Percentiles rank a stretch among this genome's conserved stretches.
phyloP scores from a whole-genome alignment of 345 rosid species.

The Geranium rotundifolium region DNA sequence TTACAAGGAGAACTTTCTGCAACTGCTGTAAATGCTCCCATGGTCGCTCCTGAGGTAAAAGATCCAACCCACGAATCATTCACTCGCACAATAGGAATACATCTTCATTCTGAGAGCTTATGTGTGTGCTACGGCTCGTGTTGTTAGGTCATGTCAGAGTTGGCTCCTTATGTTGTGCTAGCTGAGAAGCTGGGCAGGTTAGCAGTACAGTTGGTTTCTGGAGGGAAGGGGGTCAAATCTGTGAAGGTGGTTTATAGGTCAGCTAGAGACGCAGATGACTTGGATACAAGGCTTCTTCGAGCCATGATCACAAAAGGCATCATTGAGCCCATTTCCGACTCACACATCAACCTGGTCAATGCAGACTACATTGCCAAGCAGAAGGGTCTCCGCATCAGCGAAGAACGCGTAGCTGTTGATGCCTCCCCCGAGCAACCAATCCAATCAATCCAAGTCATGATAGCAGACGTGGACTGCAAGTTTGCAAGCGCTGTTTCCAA shows the following conservation, averaged over 20 bases:
- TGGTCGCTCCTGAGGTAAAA: slow-evolving; percentile 53
- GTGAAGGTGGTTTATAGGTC: slow-evolving; percentile 51
- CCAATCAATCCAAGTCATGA: slow-evolving; percentile 50
- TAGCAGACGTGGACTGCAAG: slow-evolving; percentile 48
- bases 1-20: slow-evolving; percentile 65
- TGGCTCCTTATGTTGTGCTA: slow-evolving; percentile 54
- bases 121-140: neutral
- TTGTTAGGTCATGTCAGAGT: slow-evolving; percentile 27
- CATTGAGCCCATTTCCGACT: slow-evolving; percentile 64
- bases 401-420: slow-evolving; percentile 49
- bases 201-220: slow-evolving; percentile 65
- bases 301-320: slow-evolving; percentile 85
- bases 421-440: slow-evolving; percentile 47
- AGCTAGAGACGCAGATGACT: slow-evolving; percentile 53
- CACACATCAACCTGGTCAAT: slow-evolving; percentile 65
- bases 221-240: slow-evolving; percentile 56
- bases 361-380: slow-evolving; percentile 83
- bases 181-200: slow-evolving; percentile 74
- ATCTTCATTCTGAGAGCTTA: too few relatives aligned
- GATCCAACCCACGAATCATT: neutral
- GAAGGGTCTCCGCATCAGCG: slow-evolving; percentile 63
- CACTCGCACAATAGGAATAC: too few relatives aligned
- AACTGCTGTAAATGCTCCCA: slow-evolving; percentile 82
- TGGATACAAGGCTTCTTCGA: slow-evolving; percentile 77
- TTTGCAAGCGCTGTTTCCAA: slow-evolving; percentile 61